These are phyloP conservation scores for Calonectria hawksworthii DNA, from an alignment of 2,329 filamentous ascomycete genomes.

Conservation along the genomic window DNA sequence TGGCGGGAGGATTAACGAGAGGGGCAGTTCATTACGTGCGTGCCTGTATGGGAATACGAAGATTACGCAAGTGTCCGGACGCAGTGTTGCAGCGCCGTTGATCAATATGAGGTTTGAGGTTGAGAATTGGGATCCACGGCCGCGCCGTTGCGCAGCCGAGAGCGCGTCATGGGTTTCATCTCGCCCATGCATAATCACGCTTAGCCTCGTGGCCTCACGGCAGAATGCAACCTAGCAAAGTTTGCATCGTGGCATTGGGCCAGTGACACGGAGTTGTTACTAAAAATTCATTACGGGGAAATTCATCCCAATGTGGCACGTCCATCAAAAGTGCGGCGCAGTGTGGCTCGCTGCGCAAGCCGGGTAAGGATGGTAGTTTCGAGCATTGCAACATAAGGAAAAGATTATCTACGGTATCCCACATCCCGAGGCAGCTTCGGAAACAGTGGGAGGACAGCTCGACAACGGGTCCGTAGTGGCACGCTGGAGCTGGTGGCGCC, in stretches of 20 bases:
- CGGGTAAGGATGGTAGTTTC: background rate
- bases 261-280: background rate
- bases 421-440: background rate
- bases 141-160: background rate
- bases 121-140: background rate
- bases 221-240: conserved; percentile 3
- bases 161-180: conserved; percentile 26
- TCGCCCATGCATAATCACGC: conserved; percentile 10
- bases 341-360: background rate
- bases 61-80: conserved; percentile 23
- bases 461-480: background rate
- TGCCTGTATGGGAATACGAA: background rate
- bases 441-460: background rate
- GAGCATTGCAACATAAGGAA: background rate
- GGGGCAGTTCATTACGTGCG: conserved; percentile 15
- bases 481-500: background rate
- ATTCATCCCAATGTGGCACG: background rate
- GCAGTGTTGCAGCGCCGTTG: background rate
- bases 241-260: background rate
- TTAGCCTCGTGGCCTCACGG: background rate
- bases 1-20: conserved; percentile 1
- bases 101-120: conserved; percentile 13
- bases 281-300: background rate
- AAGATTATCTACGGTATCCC: background rate
- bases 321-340: background rate